These are phyloP conservation scores for Vitis cinerea DNA, from an alignment of 164 flowering plant species.

Conservation along the genomic window DNA sequence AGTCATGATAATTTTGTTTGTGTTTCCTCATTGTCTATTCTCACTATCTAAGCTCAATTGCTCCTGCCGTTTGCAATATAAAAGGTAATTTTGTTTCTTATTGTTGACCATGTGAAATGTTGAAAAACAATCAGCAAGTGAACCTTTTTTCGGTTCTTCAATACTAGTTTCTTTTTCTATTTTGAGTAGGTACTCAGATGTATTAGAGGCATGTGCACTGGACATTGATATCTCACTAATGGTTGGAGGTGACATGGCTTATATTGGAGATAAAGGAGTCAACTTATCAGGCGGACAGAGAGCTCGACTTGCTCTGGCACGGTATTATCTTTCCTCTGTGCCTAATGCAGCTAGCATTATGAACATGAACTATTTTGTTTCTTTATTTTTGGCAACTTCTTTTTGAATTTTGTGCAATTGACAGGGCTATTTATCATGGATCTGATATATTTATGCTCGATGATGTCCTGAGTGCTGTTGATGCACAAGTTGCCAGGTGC, in stretches of 20 bases:
- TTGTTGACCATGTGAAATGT: neutral
- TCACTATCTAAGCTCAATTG: no score
- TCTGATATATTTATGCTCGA: slow-evolving; percentile 74
- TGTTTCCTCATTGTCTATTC: no score
- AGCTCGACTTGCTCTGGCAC: slow-evolving; percentile 89
- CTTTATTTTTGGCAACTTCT: neutral
- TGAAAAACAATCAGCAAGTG: neutral
- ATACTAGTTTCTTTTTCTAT: slow-evolving; percentile 6
- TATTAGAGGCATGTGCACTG: slow-evolving; percentile 71
- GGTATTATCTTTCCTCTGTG: slow-evolving; percentile 37
- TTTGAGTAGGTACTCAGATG: slow-evolving; percentile 59
- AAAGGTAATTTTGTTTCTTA: neutral
- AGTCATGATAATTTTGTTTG: no score
- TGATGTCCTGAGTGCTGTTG: slow-evolving; percentile 97
- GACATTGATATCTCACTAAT: slow-evolving; percentile 79
- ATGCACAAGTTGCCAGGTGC: slow-evolving; percentile 83
- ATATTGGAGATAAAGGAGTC: slow-evolving; percentile 80
- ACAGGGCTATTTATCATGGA: slow-evolving; percentile 83
- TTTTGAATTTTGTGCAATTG: slow-evolving; percentile 2
- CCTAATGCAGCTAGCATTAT: neutral
- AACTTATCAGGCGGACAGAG: slow-evolving; percentile 97
- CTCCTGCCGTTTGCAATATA: neutral
- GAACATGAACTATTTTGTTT: neutral
- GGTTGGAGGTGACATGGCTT: slow-evolving; percentile 81
- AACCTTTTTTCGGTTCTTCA: neutral